Conservation (phyloP, 768 basidiomycete species). For the Tricholoma bakamatsutake region DNA sequence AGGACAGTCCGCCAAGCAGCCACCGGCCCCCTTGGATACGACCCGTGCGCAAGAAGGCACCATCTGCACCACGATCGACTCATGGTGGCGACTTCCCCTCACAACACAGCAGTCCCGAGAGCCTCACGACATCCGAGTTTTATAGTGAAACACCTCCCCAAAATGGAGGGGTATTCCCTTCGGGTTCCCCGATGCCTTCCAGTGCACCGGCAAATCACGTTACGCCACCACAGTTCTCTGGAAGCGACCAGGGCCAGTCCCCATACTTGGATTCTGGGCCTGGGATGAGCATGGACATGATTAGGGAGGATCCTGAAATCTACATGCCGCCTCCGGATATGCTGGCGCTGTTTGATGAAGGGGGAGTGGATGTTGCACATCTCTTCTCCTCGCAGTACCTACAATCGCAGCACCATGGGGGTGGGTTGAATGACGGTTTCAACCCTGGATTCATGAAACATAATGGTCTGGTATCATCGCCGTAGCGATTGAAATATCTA, state of each 20-base stretch:
- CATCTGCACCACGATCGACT: constrained; percentile 39
- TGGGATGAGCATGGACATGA: constrained; percentile 37
- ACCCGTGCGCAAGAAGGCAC: constrained; percentile 75
- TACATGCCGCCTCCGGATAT: constrained; percentile 57
- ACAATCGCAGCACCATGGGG: constrained; percentile 13
- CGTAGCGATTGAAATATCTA: constrained; percentile 17
- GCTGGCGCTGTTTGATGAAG: constrained; percentile 55
- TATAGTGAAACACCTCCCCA: constrained; percentile 44
- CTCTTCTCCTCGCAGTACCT: constrained; percentile 25
- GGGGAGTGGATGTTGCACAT: constrained; percentile 33
- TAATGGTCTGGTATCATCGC: constrained; percentile 29
- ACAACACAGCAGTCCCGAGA: constrained; percentile 56
- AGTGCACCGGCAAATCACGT: constrained; percentile 5
- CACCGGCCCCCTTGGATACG: constrained; percentile 83
- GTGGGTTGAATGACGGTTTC: constrained; percentile 15
- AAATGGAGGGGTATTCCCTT: constrained; percentile 17
- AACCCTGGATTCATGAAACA: constrained; percentile 30
- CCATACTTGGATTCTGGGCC: constrained; percentile 32
- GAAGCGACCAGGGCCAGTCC: constrained; percentile 14
- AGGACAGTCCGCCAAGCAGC: constrained; percentile 39
- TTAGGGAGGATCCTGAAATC: constrained; percentile 39
- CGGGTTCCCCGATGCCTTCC: constrained; percentile 14
- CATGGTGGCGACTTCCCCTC: constrained; percentile 40
- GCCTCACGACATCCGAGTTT: constrained; percentile 60
- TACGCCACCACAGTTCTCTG: constrained; percentile 6